Conservation (phyloP, 345 rosid genomes). For the Diplotaxis tenuifolia region DNA sequence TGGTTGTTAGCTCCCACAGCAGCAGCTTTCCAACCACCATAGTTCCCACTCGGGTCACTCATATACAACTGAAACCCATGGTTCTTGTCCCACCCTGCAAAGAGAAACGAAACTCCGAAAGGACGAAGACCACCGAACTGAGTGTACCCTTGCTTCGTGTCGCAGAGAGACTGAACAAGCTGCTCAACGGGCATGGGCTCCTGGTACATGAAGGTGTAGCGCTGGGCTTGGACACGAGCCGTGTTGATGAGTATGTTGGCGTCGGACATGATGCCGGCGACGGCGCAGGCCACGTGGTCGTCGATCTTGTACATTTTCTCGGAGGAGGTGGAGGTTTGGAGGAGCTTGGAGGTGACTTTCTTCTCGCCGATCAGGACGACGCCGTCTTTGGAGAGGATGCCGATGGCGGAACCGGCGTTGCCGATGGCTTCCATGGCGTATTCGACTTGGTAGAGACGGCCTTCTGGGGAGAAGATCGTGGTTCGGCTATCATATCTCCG, state of each 20-base stretch:
- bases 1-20: conserved; percentile 95
- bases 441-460: conserved; percentile 97
- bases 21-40: conserved; percentile 97
- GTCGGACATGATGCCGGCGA: conserved; percentile 98
- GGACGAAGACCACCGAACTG: conserved; percentile 98
- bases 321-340: conserved; percentile 83
- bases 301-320: conserved; percentile 99
- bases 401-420: conserved; percentile 92
- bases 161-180: conserved; percentile 92
- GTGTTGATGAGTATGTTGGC: conserved; percentile 96
- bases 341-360: conserved; percentile 97
- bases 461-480: conserved; percentile 98
- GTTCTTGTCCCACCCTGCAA: conserved; percentile 98
- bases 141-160: conserved; percentile 94
- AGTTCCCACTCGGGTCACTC: conserved; percentile 98
- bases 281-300: conserved; percentile 93
- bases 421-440: conserved; percentile 99
- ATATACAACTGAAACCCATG: conserved; percentile 88
- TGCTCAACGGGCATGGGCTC: conserved; percentile 98
- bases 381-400: conserved; percentile 85
- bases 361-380: conserved; percentile 92
- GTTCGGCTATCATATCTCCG: conserved; percentile 99
- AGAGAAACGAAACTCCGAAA: conserved; percentile 88
- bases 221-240: conserved; percentile 91
- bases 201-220: conserved; percentile 85